phyloP scores from a whole-genome alignment of 495 filamentous ascomycete genomes.

The Rhypophila decipiens region DNA sequence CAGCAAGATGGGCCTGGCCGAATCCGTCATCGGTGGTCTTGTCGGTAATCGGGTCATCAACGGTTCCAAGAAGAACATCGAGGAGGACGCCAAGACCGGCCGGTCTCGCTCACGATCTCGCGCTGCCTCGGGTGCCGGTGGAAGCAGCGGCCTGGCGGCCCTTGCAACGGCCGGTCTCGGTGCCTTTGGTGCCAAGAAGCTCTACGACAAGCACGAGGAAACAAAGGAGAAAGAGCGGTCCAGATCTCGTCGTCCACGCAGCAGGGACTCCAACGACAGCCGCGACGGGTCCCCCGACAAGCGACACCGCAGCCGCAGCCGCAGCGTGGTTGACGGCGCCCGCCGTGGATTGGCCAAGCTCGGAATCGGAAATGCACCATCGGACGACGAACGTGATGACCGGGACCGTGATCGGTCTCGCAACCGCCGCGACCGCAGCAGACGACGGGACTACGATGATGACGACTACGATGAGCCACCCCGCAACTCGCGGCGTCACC shows the following conservation, averaged over 20 bases:
- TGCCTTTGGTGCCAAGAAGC: constrained; percentile 76
- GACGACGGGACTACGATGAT: constrained; percentile 20
- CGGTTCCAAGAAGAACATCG: constrained; percentile 58
- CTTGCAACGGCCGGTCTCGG: constrained; percentile 67
- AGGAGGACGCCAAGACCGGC: constrained; percentile 45
- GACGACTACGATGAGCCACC: constrained; percentile 28
- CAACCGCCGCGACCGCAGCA: constrained; percentile 21
- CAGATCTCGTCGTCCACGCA: constrained; percentile 41
- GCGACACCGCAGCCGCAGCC: constrained; percentile 42
- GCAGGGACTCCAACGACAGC: constrained; percentile 49
- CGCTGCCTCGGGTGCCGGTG: constrained; percentile 44
- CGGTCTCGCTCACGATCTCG: constrained; percentile 47
- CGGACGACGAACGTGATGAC: constrained; percentile 34
- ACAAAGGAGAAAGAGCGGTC: constrained; percentile 57
- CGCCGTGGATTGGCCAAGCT: constrained; percentile 40
- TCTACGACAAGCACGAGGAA: constrained; percentile 42
- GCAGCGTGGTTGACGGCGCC: constrained; percentile 40
- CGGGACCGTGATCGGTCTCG: constrained; percentile 21
- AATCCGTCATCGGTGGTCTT: constrained; percentile 80
- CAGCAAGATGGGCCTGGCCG: constrained; percentile 56
- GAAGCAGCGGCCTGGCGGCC: constrained; percentile 51
- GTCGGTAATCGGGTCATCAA: constrained; percentile 75
- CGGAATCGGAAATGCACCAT: constrained; percentile 39
- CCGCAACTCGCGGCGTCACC: constrained; percentile 24
- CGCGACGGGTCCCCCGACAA: constrained; percentile 30